These are phyloP conservation scores for Penstemon newberryi DNA, from an alignment of 257 asterid species.

Conservation along the genomic window DNA sequence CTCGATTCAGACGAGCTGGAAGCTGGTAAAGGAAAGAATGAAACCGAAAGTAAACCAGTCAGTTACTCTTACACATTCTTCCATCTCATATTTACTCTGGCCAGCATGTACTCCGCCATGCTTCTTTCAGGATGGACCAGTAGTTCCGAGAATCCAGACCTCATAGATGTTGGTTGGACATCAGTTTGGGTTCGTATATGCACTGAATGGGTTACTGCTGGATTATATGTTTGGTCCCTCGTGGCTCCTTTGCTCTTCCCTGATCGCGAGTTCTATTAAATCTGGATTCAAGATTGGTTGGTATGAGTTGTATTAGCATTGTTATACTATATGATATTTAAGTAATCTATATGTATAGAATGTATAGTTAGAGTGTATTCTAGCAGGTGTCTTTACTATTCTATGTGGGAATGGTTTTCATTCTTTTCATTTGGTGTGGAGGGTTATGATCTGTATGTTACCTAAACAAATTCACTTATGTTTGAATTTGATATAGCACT, in stretches of 20 bases:
- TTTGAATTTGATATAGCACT: constrained; percentile 8
- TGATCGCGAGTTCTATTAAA: constrained; percentile 75
- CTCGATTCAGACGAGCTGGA: constrained; percentile 68
- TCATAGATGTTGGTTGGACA: constrained; percentile 91
- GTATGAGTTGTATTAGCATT: too few species aligned
- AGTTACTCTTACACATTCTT: constrained; percentile 91
- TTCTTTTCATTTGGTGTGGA: constrained; percentile 10
- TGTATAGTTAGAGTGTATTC: constrained; percentile 5
- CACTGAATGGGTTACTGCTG: constrained; percentile 90
- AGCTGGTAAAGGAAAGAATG: constrained; percentile 64
- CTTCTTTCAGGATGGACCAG: constrained; percentile 97
- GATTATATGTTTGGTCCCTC: constrained; percentile 86
- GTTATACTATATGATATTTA: neutral
- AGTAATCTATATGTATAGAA: neutral
- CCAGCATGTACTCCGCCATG: constrained; percentile 99
- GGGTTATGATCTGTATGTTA: neutral
- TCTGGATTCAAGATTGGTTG: neutral
- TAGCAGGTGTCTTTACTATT: neutral
- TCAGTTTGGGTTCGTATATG: constrained; percentile 89
- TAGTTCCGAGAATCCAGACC: constrained; percentile 59
- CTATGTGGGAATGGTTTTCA: too few species aligned
- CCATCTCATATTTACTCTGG: constrained; percentile 91
- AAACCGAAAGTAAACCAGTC: constrained; percentile 61
- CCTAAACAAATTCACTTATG: neutral
- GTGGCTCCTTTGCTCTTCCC: constrained; percentile 72